Base-by-base conservation (phyloP, 768 basidiomycete genomes). In the Trametes cubensis region DNA sequence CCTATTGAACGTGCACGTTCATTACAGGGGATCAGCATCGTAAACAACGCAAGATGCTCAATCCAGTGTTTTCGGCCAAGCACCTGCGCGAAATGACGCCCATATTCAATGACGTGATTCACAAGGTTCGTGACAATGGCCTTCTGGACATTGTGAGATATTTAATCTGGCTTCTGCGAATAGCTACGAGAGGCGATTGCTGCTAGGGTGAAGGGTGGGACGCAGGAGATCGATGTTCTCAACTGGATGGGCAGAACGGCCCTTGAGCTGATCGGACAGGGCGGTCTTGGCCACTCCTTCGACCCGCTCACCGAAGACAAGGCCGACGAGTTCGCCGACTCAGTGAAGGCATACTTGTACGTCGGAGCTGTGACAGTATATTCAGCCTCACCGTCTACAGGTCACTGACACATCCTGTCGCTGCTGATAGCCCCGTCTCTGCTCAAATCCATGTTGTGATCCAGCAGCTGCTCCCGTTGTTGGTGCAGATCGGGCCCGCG, bases 241-340 rank as follows among this genome's bases (percentile, higher is more conserved):
- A 46, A 42, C 8, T 78, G 76, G 76, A 71, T 75, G 68, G 67
- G 76, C 7, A 74, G 82, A 5, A 70, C 76, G 14, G 79, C 82
- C 15, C 72, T 83, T 8, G 81, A 84, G 62, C 70, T 70, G 23
- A 49, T 64, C 28, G 63, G 79, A 5, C 81, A 79, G 70, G 76
- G 76, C 25, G 80, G 82, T 2, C 73, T 83, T 20, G 77, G 77
- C 1, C 72, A 71, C 52, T 74, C 76, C 0, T 76, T 77, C 56
- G 75, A 77, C 42, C 52, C 64, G 11, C 69, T 83, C 7, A 65
- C 59, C 7, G 74, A 75, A 47, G 73, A 75, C 0, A 74, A n/a
- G 20, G 23, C 63, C 38, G 55, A 64, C 55, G 48, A 50, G 34
- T 57, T 51, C 21, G 58, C 48, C 1, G 58, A 56, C 0, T 39